Conservation (phyloP, 2,329 filamentous ascomycete species). For the Fusarium coffeatum region DNA sequence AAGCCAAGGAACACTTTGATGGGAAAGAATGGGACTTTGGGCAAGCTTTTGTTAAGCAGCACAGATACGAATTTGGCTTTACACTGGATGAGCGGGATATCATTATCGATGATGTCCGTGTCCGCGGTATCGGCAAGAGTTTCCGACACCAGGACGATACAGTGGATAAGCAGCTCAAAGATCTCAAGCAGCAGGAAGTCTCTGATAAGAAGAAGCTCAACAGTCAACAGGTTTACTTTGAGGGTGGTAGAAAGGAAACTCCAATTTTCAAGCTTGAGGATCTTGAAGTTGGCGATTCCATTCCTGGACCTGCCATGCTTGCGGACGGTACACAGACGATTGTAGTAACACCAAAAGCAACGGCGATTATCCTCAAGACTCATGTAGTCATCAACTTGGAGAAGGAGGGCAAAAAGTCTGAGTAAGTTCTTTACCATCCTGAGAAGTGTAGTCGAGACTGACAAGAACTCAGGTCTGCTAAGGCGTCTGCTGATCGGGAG, state of each 20-base stretch:
- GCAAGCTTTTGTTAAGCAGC: constrained; percentile 84
- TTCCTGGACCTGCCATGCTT: constrained; percentile 85
- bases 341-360: constrained; percentile 82
- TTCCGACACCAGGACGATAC: constrained; percentile 83
- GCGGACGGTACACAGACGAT: constrained; percentile 93
- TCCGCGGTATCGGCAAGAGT: constrained; percentile 89
- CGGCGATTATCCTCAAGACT: constrained; percentile 82
- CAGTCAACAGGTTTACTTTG: constrained; percentile 82
- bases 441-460: neutral
- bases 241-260: constrained; percentile 80
- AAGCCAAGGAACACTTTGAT: constrained; percentile 67
- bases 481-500: constrained; percentile 41
- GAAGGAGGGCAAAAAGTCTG: constrained; percentile 59
- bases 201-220: constrained; percentile 71
- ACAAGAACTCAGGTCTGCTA: constrained; percentile 33
- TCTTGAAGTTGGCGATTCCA: constrained; percentile 75
- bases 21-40: constrained; percentile 85
- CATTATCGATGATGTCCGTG: constrained; percentile 89
- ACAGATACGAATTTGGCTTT: constrained; percentile 94
- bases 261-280: constrained; percentile 86
- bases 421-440: constrained; percentile 40
- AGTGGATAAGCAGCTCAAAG: constrained; percentile 83
- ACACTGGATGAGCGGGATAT: constrained; percentile 86
- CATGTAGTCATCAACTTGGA: constrained; percentile 90
- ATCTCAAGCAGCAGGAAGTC: constrained; percentile 70